Evolutionary conservation across 192 early-diverging fungal species (phyloP).

Genomic region (Entomortierella beljakovae): DNA sequence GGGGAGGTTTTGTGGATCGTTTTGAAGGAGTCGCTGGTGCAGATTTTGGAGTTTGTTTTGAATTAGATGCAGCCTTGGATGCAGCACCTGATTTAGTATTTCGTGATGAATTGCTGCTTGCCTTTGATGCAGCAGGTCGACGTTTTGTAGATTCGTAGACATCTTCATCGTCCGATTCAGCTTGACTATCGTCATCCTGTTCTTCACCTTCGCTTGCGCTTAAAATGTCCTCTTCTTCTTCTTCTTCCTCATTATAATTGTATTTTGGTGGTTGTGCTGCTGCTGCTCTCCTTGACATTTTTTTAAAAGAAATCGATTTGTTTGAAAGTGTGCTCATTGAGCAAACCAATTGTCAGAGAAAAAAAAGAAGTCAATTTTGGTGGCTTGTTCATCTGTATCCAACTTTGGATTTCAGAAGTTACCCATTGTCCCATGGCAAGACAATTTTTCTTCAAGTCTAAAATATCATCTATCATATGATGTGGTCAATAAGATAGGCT

Average conservation of each 20-base stretch:
- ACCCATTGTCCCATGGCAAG: no score
- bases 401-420: no score
- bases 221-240: conserved; percentile 15
- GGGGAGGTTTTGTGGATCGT: conserved; percentile 2
- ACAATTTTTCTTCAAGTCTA: no score
- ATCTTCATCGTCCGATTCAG: conserved; percentile 34
- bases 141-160: conserved; percentile 12
- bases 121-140: neutral
- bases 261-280: conserved; percentile 33
- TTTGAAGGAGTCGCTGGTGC: conserved; percentile 5
- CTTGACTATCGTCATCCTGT: conserved; percentile 17
- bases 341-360: neutral
- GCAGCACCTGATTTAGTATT: conserved; percentile 1
- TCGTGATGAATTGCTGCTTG: conserved; percentile 1
- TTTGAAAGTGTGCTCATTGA: neutral
- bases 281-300: conserved; percentile 30
- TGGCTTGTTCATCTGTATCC: no score
- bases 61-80: conserved; percentile 2
- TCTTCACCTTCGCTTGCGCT: conserved; percentile 17
- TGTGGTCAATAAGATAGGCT: no score
- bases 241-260: conserved; percentile 40
- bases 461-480: no score
- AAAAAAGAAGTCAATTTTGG: neutral
- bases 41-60: neutral
- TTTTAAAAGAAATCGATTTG: neutral